These are phyloP conservation scores for Scedosporium dehoogii DNA, from an alignment of 2,329 filamentous ascomycete species.

Conservation along the genomic window DNA sequence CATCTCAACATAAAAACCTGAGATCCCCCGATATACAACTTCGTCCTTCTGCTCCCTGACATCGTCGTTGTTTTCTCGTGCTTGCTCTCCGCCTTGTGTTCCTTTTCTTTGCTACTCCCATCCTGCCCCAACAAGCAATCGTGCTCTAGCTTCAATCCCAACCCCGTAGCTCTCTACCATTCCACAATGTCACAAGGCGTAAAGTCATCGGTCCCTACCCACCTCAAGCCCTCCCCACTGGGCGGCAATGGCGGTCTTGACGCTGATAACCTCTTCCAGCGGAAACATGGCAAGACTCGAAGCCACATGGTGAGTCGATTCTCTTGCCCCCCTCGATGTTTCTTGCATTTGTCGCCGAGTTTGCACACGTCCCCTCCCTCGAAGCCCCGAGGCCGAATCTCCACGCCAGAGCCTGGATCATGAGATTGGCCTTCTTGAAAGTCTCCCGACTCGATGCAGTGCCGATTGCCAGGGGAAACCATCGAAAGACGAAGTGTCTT, in stretches of 20 bases:
- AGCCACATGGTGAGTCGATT: slow-evolving; percentile 64
- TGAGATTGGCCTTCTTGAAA: not conserved
- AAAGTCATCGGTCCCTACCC: slow-evolving; percentile 62
- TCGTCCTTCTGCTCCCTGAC: not conserved
- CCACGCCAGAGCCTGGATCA: not conserved
- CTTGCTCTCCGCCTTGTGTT: not conserved
- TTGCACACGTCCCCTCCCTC: not conserved
- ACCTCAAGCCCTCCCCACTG: slow-evolving; percentile 57
- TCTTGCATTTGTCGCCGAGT: not conserved
- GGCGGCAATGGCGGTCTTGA: slow-evolving; percentile 29
- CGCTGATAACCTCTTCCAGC: slow-evolving; percentile 29
- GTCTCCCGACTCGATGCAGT: not conserved
- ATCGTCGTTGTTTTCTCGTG: not conserved
- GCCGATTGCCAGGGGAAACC: not conserved
- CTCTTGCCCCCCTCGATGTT: not conserved
- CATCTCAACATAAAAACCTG: not conserved
- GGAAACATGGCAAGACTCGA: slow-evolving; percentile 76
- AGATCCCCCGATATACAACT: not conserved
- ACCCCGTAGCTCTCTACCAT: not conserved
- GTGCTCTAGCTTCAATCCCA: not conserved
- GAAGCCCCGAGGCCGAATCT: not conserved
- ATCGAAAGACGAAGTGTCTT: not conserved
- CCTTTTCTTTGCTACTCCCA: not conserved
- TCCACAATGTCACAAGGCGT: slow-evolving; percentile 46
- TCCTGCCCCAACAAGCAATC: not conserved